Percentiles rank a stretch among this genome's conserved stretches.
These are phyloP conservation scores for Ogataea allantospora DNA, from an alignment of 805 yeast species.

Conservation along the genomic window DNA sequence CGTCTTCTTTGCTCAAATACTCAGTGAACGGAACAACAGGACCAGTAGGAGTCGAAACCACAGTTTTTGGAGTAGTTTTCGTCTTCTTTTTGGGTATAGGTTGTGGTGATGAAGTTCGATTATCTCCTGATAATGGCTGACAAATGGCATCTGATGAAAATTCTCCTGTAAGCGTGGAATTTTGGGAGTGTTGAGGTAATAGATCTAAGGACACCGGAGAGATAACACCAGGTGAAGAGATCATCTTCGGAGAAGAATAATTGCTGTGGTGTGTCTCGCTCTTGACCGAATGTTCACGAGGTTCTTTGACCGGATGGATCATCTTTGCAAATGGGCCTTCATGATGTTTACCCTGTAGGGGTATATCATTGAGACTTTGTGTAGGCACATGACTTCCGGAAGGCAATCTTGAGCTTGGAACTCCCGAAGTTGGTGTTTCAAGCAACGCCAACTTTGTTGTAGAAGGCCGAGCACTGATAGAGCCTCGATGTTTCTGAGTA, in stretches of 20 bases:
- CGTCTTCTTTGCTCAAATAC: conserved; percentile 70
- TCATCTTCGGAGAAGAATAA: conserved; percentile 4
- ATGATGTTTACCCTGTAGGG: too few relatives aligned
- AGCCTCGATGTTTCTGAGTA: conserved; percentile 51
- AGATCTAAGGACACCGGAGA: conserved; percentile 24
- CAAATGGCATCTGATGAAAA: conserved; percentile 1
- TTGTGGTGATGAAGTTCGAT: conserved; percentile 3
- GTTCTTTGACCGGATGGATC: conserved; percentile 2
- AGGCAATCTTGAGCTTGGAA: conserved; percentile 30
- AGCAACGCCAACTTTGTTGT: conserved; percentile 31
- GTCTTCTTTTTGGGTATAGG: conserved; percentile 25
- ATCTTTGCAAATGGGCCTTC: background rate
- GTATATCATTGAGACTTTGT: conserved; percentile 4
- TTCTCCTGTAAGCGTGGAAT: background rate
- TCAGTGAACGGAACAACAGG: conserved; percentile 76
- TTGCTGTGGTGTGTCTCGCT: conserved; percentile 4
- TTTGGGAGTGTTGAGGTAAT: conserved; percentile 14
- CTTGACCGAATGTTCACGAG: conserved; percentile 1
- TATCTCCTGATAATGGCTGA: background rate
- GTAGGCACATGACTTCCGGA: conserved; percentile 18
- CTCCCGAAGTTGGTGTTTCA: conserved; percentile 27
- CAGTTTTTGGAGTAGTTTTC: conserved; percentile 44
- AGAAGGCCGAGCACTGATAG: conserved; percentile 54
- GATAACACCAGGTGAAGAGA: conserved; percentile 11
- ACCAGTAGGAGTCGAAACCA: conserved; percentile 55